Base-by-base conservation (phyloP, 2,329 filamentous ascomycete genomes). In the Coleophoma eucalyptorum region DNA sequence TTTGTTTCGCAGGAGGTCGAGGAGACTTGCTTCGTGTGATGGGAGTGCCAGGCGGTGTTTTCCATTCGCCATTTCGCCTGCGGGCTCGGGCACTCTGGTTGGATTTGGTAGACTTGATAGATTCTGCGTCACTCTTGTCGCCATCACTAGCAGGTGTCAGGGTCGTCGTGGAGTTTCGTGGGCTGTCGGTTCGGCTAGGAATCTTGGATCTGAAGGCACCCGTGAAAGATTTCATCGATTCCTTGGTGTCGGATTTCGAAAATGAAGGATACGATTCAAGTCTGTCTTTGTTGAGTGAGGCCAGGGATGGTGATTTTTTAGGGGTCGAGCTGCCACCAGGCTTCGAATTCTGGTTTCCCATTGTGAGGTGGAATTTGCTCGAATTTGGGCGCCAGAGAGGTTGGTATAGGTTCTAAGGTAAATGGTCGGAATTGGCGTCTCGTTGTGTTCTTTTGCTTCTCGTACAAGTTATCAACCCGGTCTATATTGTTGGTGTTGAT, bases 201-300 rank as follows among this genome's bases (percentile, higher is more conserved):
- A 96, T 97, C 72, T 97, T 97, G 55, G 90, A 95, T 54, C 90
- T 82, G 59, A 97, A 80, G 4, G 60, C 58, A 8, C 84, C 87
- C 59, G 89, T 84, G 69, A 97, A 85, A 4, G 92, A 97, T 58
- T 91, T 87, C 32, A 87, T 83, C 6, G 91, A 97, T 58, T 96
- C 92, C 68, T 92, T 93, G 26, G 93, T 97, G 67, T 97, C 93
- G 50, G 91, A 90, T 67, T 88, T 87, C 72, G 86, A 89, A 67
- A 97, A 93, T 26, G 93, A 96, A 26, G 92, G 93, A 69, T 94
- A 96, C 31, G 90, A 89, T 69, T 90, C 87, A 52, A 97, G 75
- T 54, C 54, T 57, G 32, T 63, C 54, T 49, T 54, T 60, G 38
- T 63, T 59, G 13, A 65, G 43, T n/a, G 63, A 64, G 12, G 63